Conservation (phyloP, 2,329 filamentous ascomycete species). For the Cladobotryum protrusum region DNA sequence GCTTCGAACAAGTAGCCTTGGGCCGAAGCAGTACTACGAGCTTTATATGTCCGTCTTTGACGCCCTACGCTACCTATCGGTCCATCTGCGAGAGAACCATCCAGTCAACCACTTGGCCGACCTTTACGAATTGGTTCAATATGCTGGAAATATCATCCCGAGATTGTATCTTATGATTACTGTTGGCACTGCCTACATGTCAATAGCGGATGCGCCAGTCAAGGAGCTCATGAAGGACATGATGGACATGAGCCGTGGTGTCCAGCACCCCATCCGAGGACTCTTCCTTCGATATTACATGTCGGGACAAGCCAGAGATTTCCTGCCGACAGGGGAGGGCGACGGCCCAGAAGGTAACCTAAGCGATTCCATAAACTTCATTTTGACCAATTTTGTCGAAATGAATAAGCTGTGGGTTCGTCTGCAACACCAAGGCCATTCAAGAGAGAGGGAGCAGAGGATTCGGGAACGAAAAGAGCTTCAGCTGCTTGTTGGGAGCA, state of each 20-base stretch:
- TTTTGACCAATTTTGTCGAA: conserved; percentile 97
- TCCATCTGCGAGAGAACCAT: conserved; percentile 95
- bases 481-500: conserved; percentile 92
- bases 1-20: conserved; percentile 89
- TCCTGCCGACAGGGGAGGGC: conserved; percentile 70
- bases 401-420: conserved; percentile 99
- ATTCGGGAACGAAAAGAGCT: conserved; percentile 93
- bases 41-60: conserved; percentile 99
- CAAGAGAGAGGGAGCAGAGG: conserved; percentile 84
- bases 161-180: conserved; percentile 98
- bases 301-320: conserved; percentile 87
- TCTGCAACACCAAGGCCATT: conserved; percentile 94
- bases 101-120: conserved; percentile 97
- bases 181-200: conserved; percentile 98
- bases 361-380: conserved; percentile 96
- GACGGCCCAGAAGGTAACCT: conserved; percentile 94
- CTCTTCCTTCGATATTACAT: conserved; percentile 95
- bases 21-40: conserved; percentile 99
- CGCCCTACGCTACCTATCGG: conserved; percentile 89
- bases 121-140: conserved; percentile 94
- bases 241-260: conserved; percentile 99
- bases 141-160: conserved; percentile 96
- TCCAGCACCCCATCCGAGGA: conserved; percentile 93
- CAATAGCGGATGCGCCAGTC: conserved; percentile 93
- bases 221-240: conserved; percentile 99